Conservation (phyloP, 1,284 basidiomycete species). For the Fistulinella staudtii region DNA sequence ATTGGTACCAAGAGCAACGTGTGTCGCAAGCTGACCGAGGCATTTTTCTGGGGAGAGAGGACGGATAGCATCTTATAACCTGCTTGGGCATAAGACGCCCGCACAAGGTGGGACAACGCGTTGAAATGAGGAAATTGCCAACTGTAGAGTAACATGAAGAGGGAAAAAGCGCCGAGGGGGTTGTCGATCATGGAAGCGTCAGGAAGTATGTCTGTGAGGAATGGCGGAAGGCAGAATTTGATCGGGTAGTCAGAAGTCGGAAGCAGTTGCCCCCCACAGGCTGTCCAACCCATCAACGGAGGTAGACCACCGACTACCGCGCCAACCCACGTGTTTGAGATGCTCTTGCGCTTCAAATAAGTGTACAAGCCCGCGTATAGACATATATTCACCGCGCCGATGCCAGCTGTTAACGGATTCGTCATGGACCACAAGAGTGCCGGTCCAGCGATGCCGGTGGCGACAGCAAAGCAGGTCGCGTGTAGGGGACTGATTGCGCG, state of each 20-base stretch:
- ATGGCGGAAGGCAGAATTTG: slow-evolving; percentile 54
- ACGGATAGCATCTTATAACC: slow-evolving; percentile 95
- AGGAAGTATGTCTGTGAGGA: slow-evolving; percentile 36
- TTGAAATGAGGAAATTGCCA: slow-evolving; percentile 99
- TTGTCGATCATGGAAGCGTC: slow-evolving; percentile 60
- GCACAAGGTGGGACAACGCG: slow-evolving; percentile 83
- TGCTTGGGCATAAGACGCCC: slow-evolving; percentile 87
- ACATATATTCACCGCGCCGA: slow-evolving; percentile 83
- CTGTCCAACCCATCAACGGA: slow-evolving; percentile 98
- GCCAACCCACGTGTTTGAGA: slow-evolving; percentile 96
- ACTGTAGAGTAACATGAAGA: slow-evolving; percentile 84
- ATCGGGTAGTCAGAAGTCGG: slow-evolving; percentile 59
- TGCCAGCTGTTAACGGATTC: slow-evolving; percentile 82
- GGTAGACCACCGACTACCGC: slow-evolving; percentile 90
- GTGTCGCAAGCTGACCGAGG: slow-evolving; percentile 84
- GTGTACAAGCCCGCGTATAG: slow-evolving; percentile 95
- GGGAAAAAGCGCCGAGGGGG: slow-evolving; percentile 69
- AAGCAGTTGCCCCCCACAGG: slow-evolving; percentile 80
- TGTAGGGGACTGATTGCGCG: slow-evolving; percentile 81
- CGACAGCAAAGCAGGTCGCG: slow-evolving; percentile 75
- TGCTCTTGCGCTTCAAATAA: slow-evolving; percentile 85
- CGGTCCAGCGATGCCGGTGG: slow-evolving; percentile 76
- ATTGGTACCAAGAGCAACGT: slow-evolving; percentile 76
- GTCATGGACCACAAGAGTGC: slow-evolving; percentile 80
- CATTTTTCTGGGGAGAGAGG: slow-evolving; percentile 76